Base-by-base conservation (phyloP, 768 basidiomycete genomes). In the Leccinellum rugosiceps region DNA sequence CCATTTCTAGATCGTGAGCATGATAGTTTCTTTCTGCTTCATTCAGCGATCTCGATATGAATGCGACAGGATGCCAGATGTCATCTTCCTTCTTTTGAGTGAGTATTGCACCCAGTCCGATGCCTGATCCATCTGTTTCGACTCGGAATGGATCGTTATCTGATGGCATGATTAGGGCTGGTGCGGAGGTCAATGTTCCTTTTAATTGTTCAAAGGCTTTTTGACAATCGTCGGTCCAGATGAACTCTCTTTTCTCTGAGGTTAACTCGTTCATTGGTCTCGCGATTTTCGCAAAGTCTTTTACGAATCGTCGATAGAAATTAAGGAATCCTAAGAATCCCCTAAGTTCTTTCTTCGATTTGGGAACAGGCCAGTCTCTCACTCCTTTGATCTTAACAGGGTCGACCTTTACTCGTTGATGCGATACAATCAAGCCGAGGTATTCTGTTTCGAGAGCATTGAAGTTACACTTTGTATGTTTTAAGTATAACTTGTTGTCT, bases 11-110 rank as follows among this genome's bases (percentile, higher is more conserved):
- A 10, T 61, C 25, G 0, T 19, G 2, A 2, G 31, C 21, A 6
- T 51, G 57, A n/a, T 62, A 62, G 10, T 62, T 59, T 2, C 41
- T 3, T 57, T 60, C 53, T 0, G 21, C 32, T 0, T 54, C 31
- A 1, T 4, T 11, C 0, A 44, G 2, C 0, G 21, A 44, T 23
- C 14, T 23, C 0, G 21, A 44, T 1, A 23, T 15, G 11, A 44
- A 52, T 3, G 41, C 52, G 3, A 52, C 21, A 2, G 52, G 52
- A 0, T 15, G 7, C 38, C 38, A 52, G 0, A n/a, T 1, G 0
- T 34, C 11, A 6, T 34, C 23, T 10, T 25, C 31, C 14, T 31
- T 31, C 28, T 28, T 5, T 26, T 54, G 53, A 0, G 6, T 31
- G 2, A 45, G 23, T 0, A 53, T 13, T 0, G 43, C 32, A 3